Conservation (phyloP, 2,329 filamentous ascomycete genomes). For the Exophiala bonariae region DNA sequence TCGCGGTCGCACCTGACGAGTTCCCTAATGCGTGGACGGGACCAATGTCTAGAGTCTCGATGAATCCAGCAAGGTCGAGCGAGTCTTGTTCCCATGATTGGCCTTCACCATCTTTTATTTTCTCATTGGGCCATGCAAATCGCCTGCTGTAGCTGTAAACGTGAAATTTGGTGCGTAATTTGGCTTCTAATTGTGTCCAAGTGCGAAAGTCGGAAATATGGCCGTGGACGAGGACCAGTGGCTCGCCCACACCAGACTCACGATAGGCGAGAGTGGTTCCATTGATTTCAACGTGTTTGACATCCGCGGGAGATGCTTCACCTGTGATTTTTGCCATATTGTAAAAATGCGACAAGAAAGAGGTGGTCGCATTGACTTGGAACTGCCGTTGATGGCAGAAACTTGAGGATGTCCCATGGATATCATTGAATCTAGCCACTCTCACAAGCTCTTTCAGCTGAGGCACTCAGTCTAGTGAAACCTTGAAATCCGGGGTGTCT, state of each 20-base stretch:
- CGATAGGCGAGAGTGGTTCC: constrained; percentile 12
- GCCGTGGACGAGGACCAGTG: constrained; percentile 17
- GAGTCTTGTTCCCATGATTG: constrained; percentile 14
- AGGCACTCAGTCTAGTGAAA: too few relatives aligned
- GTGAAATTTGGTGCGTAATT: constrained; percentile 9
- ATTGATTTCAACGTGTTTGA: constrained; percentile 12
- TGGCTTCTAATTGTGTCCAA: constrained; percentile 11
- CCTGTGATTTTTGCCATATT: not conserved
- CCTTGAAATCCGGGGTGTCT: too few relatives aligned
- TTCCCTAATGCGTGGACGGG: constrained; percentile 18
- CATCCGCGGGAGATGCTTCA: not conserved
- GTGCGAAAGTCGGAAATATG: constrained; percentile 16
- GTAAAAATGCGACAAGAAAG: too few relatives aligned
- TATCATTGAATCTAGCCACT: too few relatives aligned
- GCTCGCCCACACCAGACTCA: constrained; percentile 12
- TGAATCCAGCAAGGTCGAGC: constrained; percentile 8
- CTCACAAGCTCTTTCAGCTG: too few relatives aligned
- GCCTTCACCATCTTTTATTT: constrained; percentile 8
- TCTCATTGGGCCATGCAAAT: constrained; percentile 17
- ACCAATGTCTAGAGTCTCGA: constrained; percentile 10
- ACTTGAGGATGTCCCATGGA: too few relatives aligned
- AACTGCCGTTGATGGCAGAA: too few relatives aligned
- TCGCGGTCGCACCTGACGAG: constrained; percentile 11
- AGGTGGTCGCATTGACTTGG: too few relatives aligned
- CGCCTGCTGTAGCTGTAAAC: constrained; percentile 19